A percentile compares a stretch with the other conserved stretches of the same genome.
Conservation (phyloP, 2,329 filamentous ascomycete genomes). For the Fusarium sp. region DNA sequence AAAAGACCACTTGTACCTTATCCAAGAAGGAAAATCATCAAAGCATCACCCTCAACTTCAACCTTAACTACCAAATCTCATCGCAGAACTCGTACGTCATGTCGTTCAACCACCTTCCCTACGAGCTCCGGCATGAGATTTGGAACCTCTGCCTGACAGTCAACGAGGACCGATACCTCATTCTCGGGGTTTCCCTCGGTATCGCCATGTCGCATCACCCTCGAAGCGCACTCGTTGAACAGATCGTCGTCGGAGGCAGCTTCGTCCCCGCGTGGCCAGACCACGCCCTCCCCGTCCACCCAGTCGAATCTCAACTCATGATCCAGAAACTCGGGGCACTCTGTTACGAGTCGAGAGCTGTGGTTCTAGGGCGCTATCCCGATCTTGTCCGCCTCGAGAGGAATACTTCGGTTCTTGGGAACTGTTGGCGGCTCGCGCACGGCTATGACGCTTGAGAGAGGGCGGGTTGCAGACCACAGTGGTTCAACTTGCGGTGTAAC, state of each 20-base stretch:
- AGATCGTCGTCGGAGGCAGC: slow-evolving; percentile 7
- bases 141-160: neutral
- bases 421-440: neutral
- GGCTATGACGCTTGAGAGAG: neutral
- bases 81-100: neutral
- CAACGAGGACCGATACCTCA: neutral
- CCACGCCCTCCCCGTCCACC: neutral
- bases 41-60: neutral
- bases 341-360: slow-evolving; percentile 5
- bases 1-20: neutral
- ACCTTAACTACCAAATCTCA: neutral
- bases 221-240: neutral
- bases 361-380: neutral
- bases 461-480: neutral
- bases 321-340: neutral
- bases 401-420: neutral
- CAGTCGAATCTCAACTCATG: neutral
- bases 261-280: neutral
- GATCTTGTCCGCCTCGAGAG: slow-evolving; percentile 5
- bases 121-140: neutral
- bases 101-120: neutral
- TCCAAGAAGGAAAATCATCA: neutral
- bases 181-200: neutral
- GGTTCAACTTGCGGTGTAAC: neutral
- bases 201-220: neutral